Evolutionary conservation across 768 basidiomycete genomes (phyloP).

Genomic region (Phlegmacium glaucopus): DNA sequence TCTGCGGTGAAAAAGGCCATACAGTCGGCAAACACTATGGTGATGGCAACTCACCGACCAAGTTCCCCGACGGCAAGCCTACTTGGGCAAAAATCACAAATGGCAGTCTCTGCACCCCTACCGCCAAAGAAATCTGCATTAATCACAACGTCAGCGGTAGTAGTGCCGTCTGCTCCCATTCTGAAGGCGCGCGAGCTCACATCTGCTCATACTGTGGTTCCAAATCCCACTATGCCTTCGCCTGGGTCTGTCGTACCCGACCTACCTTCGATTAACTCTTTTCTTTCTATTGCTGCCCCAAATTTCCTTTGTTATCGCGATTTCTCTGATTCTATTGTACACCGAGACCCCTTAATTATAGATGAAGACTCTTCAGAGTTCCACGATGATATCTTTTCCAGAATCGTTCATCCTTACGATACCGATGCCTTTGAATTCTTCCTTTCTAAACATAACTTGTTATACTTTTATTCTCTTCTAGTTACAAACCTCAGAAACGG

Average conservation of each 20-base stretch:
- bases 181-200: not conserved
- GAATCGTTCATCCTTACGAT: constrained; percentile 16
- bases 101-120: not conserved
- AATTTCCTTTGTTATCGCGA: constrained; percentile 2
- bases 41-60: not conserved
- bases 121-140: constrained; percentile 3
- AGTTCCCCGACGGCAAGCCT: constrained; percentile 3
- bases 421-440: constrained; percentile 8
- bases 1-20: constrained; percentile 6
- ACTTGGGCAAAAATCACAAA: not conserved
- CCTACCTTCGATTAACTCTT: not conserved
- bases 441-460: constrained; percentile 6
- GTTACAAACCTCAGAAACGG: constrained; percentile 14
- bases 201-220: constrained; percentile 5
- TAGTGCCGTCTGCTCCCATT: not conserved
- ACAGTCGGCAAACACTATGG: not conserved
- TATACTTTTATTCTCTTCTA: constrained; percentile 17
- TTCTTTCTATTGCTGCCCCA: not conserved
- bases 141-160: constrained; percentile 2
- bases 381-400: no score
- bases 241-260: not conserved
- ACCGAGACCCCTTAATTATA: not conserved
- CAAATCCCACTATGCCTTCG: constrained; percentile 3
- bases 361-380: not conserved
- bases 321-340: not conserved